phyloP scores from a whole-genome alignment of 202 grass and related monocot species.

The Schoenoplectus triqueter region DNA sequence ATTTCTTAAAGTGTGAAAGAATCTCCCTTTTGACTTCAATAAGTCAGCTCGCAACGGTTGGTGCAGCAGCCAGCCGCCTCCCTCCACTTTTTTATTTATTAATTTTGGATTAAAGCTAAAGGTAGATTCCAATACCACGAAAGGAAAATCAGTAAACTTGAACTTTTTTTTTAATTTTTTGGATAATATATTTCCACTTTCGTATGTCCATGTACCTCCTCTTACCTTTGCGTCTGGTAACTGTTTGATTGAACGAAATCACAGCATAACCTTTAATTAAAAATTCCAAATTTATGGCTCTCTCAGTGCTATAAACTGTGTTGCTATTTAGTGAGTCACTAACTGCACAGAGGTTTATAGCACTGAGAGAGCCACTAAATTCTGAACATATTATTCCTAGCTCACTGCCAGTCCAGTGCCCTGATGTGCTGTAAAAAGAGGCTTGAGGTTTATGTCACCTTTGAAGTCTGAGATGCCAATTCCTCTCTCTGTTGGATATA shows the following conservation, averaged over 20 bases:
- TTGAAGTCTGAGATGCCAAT: neutral
- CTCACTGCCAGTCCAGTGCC: neutral
- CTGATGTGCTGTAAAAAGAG: neutral
- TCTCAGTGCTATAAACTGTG: neutral
- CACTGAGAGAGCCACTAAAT: too few relatives aligned
- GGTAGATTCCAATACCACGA: conserved; percentile 19
- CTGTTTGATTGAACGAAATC: neutral
- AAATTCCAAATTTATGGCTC: neutral
- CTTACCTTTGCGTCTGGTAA: neutral
- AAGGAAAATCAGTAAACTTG: neutral
- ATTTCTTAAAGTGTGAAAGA: neutral
- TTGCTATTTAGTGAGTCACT: neutral
- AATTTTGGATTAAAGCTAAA: neutral
- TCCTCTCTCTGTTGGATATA: neutral
- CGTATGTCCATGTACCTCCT: conserved; percentile 21
- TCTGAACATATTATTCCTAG: neutral
- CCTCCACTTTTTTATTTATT: neutral
- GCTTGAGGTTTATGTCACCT: neutral
- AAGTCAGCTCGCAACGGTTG: conserved; percentile 24
- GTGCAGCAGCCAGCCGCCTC: neutral
- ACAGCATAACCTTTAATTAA: neutral
- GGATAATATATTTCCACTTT: conserved; percentile 23
- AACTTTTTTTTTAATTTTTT: neutral
- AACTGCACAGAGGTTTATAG: neutral
- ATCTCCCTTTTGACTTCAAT: neutral